phyloP scores from a whole-genome alignment of 768 basidiomycete species.

The Daedaleopsis sinensis region DNA sequence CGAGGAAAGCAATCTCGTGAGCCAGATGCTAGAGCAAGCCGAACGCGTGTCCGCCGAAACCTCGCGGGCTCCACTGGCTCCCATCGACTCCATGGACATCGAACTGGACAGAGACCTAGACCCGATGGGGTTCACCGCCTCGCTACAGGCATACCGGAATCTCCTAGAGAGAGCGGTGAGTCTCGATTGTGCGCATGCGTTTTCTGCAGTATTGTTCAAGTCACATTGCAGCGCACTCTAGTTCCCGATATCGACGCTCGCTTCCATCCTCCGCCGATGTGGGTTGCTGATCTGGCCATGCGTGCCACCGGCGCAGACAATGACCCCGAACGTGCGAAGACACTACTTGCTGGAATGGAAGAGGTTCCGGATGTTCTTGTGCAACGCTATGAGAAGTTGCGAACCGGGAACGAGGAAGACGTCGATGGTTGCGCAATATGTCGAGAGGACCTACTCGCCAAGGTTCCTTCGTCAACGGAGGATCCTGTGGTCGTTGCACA shows the following conservation, averaged over 20 bases:
- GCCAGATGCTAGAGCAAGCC: neutral
- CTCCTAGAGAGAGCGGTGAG: conserved; percentile 11
- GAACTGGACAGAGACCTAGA: neutral
- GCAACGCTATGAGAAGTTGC: conserved; percentile 28
- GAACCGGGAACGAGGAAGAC: conserved; percentile 32
- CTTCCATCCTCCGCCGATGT: neutral
- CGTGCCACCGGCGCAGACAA: conserved; percentile 27
- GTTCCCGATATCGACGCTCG: neutral
- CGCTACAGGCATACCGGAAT: neutral
- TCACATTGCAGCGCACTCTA: neutral
- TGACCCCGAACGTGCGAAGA: conserved; percentile 68
- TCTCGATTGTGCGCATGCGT: too few species aligned
- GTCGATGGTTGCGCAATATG: conserved; percentile 70
- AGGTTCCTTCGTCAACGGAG: conserved; percentile 35
- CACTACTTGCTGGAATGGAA: conserved; percentile 63
- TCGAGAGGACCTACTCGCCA: conserved; percentile 68
- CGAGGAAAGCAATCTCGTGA: conserved; percentile 1
- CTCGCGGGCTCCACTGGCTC: neutral
- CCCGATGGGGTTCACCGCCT: neutral
- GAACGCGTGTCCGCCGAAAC: neutral
- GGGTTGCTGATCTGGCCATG: neutral
- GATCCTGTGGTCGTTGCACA: neutral
- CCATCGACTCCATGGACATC: neutral
- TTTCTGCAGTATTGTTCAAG: neutral
- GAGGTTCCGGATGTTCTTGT: conserved; percentile 67